Base-by-base conservation (phyloP, 2,329 filamentous ascomycete genomes). In the Hawksworthiomyces lignivorus region DNA sequence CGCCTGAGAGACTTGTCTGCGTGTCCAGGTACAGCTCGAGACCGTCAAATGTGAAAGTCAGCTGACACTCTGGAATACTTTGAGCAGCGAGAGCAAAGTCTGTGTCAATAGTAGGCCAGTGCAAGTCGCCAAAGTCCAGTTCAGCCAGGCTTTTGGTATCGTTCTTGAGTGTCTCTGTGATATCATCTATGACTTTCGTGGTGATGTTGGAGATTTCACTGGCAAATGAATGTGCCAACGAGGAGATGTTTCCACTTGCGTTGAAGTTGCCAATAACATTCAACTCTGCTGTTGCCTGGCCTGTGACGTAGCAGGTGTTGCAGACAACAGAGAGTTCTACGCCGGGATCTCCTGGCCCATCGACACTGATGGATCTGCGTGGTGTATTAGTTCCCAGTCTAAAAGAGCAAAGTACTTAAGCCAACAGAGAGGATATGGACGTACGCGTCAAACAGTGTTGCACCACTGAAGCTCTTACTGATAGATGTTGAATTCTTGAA, bases 1-100 rank as follows among this genome's bases (percentile, higher is more conserved):
- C 63, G 0, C 58, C 60, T 0, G 61, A 57, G 1, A 77, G 48
- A 0, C 58, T 56, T 0, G 67, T 68, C 37, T 70, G 62, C 5
- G 75, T 48, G 33, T 65, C 51, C 46, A 75, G 58, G 50, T 74
- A 78, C 1, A 78, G 46, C 49, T 78, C 74, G 24, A 75, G 36
- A 1, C 58, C 61, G 40, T 74, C 69, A 45, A 79, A 72, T 20
- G 64, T 56, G 34, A 78, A 67, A 5, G 55, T 51, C 1, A 78
- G 53, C 3, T 54, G 50, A 18, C 56, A 58, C 19, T 66, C 64
- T 0, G 68, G 69, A 5, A 75, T 62, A 4, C 59, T 53, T 0
- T 60, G 58, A 0, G 72, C 32, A 14, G 66, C 58, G 2, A 75
- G 47, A 44, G 72, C 59, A 29, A 74, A 64, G 37, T 63, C 60